Evolutionary conservation across 306 rosid species (phyloP).

Genomic region (Trifolium subterraneum): DNA sequence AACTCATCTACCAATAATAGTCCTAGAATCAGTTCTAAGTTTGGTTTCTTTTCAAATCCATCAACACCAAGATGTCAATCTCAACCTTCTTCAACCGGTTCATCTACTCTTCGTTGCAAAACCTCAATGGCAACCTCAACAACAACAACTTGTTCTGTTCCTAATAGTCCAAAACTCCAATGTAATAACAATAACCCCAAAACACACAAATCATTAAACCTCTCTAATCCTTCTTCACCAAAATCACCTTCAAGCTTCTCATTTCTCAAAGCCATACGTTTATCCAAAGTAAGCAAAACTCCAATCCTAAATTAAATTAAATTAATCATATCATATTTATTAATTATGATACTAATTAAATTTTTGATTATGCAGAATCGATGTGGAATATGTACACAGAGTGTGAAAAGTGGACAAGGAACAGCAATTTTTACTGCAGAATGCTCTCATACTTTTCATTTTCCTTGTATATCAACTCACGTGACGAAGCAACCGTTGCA

Average conservation of each 20-base stretch:
- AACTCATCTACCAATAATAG: slow-evolving; percentile 44
- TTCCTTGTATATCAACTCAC: slow-evolving; percentile 76
- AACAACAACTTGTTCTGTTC: slow-evolving; percentile 57
- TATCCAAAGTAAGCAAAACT: slow-evolving; percentile 61
- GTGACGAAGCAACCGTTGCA: slow-evolving; percentile 62
- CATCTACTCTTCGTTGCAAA: slow-evolving; percentile 77
- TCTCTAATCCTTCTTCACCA: slow-evolving; percentile 77
- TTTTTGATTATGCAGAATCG: slow-evolving; percentile 62
- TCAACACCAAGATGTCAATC: slow-evolving; percentile 79
- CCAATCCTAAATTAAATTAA: background rate
- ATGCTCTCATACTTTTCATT: slow-evolving; percentile 92
- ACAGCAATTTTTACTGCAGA: slow-evolving; percentile 96
- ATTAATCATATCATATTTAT: background rate
- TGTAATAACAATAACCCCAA: slow-evolving; percentile 56
- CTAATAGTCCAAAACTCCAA: slow-evolving; percentile 79
- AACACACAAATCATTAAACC: slow-evolving; percentile 52
- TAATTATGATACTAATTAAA: background rate
- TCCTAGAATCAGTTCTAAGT: slow-evolving; percentile 71
- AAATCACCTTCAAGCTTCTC: slow-evolving; percentile 89
- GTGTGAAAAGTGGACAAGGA: slow-evolving; percentile 87
- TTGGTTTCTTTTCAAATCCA: slow-evolving; percentile 83
- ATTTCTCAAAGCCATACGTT: slow-evolving; percentile 70
- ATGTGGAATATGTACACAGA: slow-evolving; percentile 86
- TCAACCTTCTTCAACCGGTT: slow-evolving; percentile 53
- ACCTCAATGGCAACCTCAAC: slow-evolving; percentile 57